These are phyloP conservation scores for Solioccasus polychromus DNA, from an alignment of 768 basidiomycete genomes.

Conservation along the genomic window DNA sequence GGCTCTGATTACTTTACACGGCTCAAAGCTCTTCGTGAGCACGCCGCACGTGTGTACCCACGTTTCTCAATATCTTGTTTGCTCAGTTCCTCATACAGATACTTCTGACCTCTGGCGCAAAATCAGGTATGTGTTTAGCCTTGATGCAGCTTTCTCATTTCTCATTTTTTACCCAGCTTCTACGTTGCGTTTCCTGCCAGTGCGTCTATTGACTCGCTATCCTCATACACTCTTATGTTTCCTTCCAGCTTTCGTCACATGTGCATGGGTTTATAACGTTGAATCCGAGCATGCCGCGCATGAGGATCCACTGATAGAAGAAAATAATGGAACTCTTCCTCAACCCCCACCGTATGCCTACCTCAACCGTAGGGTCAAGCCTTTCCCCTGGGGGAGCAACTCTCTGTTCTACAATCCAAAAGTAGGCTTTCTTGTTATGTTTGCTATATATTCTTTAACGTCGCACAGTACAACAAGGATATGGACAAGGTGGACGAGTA, in stretches of 20 bases:
- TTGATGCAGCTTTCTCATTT: neutral
- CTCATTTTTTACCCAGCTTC: constrained; percentile 43
- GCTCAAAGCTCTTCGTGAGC: constrained; percentile 57
- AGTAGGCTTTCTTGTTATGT: constrained; percentile 39
- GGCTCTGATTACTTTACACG: constrained; percentile 46
- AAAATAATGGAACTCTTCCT: constrained; percentile 72
- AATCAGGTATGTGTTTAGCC: constrained; percentile 59
- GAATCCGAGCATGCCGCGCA: constrained; percentile 70
- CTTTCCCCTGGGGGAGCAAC: constrained; percentile 86
- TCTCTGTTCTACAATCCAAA: constrained; percentile 77
- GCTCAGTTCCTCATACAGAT: constrained; percentile 40
- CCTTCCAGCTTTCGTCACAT: constrained; percentile 20
- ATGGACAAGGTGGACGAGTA: constrained; percentile 37
- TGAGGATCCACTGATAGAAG: constrained; percentile 62
- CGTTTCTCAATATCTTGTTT: constrained; percentile 1
- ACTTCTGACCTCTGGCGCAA: constrained; percentile 82
- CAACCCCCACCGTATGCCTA: constrained; percentile 71
- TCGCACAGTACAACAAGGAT: constrained; percentile 61
- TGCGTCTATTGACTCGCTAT: constrained; percentile 37
- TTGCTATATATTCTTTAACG: neutral
- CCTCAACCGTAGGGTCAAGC: constrained; percentile 72
- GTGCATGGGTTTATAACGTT: constrained; percentile 48
- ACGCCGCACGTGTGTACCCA: constrained; percentile 55
- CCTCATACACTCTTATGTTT: constrained; percentile 7
- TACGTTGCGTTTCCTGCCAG: constrained; percentile 75